phyloP scores from a whole-genome alignment of 441 rosid genomes.

The Daphne laureola region DNA sequence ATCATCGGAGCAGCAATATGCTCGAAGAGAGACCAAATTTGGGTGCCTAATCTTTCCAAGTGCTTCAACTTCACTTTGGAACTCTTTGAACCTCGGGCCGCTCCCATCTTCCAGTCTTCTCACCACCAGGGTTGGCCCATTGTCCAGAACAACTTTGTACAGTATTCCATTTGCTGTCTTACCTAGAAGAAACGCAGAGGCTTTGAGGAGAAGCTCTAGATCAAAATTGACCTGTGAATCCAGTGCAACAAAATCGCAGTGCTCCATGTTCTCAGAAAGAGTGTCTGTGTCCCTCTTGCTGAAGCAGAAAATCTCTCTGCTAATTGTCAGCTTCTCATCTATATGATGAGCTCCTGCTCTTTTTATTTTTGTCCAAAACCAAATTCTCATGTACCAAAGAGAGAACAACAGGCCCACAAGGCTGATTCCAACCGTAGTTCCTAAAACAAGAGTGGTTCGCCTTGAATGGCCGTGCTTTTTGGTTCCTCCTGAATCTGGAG shows the following conservation, averaged over 20 bases:
- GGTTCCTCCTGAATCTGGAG: background rate
- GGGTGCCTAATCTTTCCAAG: conserved; percentile 51
- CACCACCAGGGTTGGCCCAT: conserved; percentile 38
- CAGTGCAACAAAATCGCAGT: conserved; percentile 36
- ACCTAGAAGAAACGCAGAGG: conserved; percentile 61
- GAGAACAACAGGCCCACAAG: conserved; percentile 26
- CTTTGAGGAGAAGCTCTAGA: conserved; percentile 53
- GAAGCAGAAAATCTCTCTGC: conserved; percentile 39
- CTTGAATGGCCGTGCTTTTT: conserved; percentile 6
- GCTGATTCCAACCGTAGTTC: conserved; percentile 24
- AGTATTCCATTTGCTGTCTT: conserved; percentile 52
- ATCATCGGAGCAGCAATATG: conserved; percentile 58
- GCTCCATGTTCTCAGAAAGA: conserved; percentile 34
- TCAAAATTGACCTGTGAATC: conserved; percentile 35
- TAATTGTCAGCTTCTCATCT: conserved; percentile 29
- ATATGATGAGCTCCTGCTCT: conserved; percentile 10
- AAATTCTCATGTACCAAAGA: conserved; percentile 22
- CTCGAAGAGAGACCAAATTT: conserved; percentile 48
- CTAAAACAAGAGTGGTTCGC: conserved; percentile 4
- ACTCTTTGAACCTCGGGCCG: conserved; percentile 45
- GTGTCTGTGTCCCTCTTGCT: conserved; percentile 17
- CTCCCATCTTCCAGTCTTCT: conserved; percentile 47
- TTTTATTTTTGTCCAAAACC: conserved; percentile 12
- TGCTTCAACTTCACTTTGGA: conserved; percentile 53
- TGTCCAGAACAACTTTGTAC: conserved; percentile 52